Conservation (phyloP, 1,284 basidiomycete genomes). For the Sanghuangporus weigelae region DNA sequence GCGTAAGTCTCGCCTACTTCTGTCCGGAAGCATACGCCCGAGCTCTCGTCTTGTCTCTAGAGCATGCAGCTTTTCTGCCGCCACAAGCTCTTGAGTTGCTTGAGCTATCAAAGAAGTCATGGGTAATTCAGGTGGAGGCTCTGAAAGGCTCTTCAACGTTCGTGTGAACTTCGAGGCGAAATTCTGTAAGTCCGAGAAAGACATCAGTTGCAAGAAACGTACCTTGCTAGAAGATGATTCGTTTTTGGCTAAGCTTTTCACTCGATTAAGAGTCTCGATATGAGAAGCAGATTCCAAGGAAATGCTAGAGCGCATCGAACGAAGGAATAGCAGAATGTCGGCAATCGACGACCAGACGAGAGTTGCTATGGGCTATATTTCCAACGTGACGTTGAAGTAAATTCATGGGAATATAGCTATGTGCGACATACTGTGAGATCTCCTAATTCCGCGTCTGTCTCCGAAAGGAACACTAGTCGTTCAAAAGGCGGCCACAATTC, state of each 20-base stretch:
- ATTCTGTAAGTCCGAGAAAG: neutral
- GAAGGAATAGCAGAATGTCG: slow-evolving; percentile 59
- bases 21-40: slow-evolving; percentile 20
- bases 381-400: neutral
- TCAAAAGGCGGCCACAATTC: slow-evolving; percentile 70
- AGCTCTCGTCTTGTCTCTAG: slow-evolving; percentile 36
- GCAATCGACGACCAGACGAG: slow-evolving; percentile 55
- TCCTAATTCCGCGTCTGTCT: slow-evolving; percentile 40
- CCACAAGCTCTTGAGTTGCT: slow-evolving; percentile 50
- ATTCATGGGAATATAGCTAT: neutral
- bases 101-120: slow-evolving; percentile 45
- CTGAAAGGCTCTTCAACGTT: slow-evolving; percentile 44
- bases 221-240: slow-evolving; percentile 49
- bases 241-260: slow-evolving; percentile 39
- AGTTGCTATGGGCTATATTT: slow-evolving; percentile 46
- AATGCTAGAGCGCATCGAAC: slow-evolving; percentile 48
- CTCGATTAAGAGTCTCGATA: slow-evolving; percentile 41
- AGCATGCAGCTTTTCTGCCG: slow-evolving; percentile 56
- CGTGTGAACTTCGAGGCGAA: slow-evolving; percentile 38
- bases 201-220: slow-evolving; percentile 11
- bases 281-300: slow-evolving; percentile 49
- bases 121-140: slow-evolving; percentile 40
- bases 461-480: slow-evolving; percentile 42
- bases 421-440: slow-evolving; percentile 31
- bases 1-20: slow-evolving; percentile 21